Base-by-base conservation (phyloP, 2,329 filamentous ascomycete species). In the Colletotrichum cordylinicola region DNA sequence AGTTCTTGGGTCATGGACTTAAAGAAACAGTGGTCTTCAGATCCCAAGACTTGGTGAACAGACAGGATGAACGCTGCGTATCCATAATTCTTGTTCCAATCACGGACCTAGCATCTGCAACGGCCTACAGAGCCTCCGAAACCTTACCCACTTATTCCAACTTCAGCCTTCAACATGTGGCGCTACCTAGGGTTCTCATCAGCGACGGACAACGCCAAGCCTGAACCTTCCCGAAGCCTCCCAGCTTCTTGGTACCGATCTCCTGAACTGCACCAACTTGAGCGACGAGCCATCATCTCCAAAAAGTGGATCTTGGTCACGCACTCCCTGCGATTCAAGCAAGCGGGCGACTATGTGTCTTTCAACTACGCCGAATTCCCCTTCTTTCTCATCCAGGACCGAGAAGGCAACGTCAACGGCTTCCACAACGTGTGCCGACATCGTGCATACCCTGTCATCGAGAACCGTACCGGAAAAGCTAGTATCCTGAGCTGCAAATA, bases 221-320 rank as follows among this genome's bases (percentile, higher is more conserved):
- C 71, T 33, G 76, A 77, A 12, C 58, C 79, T 1, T 72, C 70
- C 16, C 73, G 74, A 31, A 79, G 80, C 18, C 77, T 81, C 16
- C 80, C 80, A 18, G 78, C 80, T 4, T 72, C 79, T 2, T 81
- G 79, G 79, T 81, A 81, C 48, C 55, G 74, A 27, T 77, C 74
- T 1, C 78, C 78, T 16, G 83, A 83, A 43, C 83, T 87, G 79
- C 86, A 86, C 75, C 81, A 85, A 76, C 80, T 87, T 15, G 85
- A 86, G 74, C 78, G 84, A 48, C 80, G 84, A 35, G 82, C 85
- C 18, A 84, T 87, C 56, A 86, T 86, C 78, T 85, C 84, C 5
- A 82, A 82, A 76, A 81, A 80, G 71, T 84, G 82, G 82, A 73
- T 83, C 27, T 79, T 79, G 43, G 76, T 83, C 16, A 77, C 79